These are phyloP conservation scores for Allium sativum DNA, from an alignment of 106 monocot genomes.

Conservation along the genomic window DNA sequence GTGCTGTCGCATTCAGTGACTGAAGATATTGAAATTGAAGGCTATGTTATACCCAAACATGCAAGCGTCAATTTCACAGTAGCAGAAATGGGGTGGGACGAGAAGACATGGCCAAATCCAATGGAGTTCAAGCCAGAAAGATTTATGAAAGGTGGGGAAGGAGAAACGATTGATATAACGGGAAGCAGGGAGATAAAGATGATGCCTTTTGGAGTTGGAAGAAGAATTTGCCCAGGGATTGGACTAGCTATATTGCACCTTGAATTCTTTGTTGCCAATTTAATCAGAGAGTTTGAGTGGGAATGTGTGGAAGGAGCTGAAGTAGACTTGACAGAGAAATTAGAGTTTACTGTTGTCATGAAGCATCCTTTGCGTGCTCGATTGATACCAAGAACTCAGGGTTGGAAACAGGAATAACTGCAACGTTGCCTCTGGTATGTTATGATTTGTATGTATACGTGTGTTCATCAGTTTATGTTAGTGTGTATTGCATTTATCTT, in stretches of 20 bases:
- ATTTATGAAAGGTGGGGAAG: conserved; percentile 13
- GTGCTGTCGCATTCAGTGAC: conserved; percentile 18
- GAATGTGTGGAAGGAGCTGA: conserved; percentile 1
- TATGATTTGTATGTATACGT: too few relatives aligned
- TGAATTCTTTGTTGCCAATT: conserved; percentile 16
- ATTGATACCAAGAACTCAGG: neutral
- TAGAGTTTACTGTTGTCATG: neutral
- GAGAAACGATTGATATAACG: conserved; percentile 5
- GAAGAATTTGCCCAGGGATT: conserved; percentile 23
- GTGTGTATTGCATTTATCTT: too few relatives aligned
- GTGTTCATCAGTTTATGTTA: too few relatives aligned
- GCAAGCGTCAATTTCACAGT: conserved; percentile 20
- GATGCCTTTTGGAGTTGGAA: conserved; percentile 30
- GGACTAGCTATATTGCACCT: conserved; percentile 14
- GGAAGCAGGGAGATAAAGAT: conserved; percentile 20
- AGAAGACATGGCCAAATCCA: conserved; percentile 6
- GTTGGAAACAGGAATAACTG: too few relatives aligned
- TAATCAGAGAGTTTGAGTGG: conserved; percentile 22
- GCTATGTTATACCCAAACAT: conserved; percentile 17
- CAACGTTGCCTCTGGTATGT: too few relatives aligned
- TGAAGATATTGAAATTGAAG: conserved; percentile 14
- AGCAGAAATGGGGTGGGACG: conserved; percentile 22
- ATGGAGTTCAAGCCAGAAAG: conserved; percentile 28
- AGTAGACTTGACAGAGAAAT: conserved; percentile 20
- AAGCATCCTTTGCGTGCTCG: conserved; percentile 16